Conservation (phyloP, 2,329 filamentous ascomycete genomes). For the Diplodia mutila region DNA sequence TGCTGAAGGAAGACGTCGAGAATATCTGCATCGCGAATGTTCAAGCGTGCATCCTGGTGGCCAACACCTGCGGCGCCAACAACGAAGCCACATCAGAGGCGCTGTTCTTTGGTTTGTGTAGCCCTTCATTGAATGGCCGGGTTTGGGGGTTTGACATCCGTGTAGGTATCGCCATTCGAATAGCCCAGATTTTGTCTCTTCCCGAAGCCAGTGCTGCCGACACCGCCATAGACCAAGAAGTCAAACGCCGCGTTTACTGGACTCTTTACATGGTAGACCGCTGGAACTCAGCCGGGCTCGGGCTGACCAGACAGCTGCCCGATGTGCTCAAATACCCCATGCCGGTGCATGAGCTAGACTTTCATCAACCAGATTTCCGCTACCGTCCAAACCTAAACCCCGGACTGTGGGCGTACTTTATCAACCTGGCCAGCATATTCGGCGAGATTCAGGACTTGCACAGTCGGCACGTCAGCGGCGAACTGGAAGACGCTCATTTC, state of each 20-base stretch:
- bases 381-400: slow-evolving; percentile 34
- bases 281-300: slow-evolving; percentile 45
- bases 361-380: slow-evolving; percentile 33
- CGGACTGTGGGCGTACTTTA: slow-evolving; percentile 48
- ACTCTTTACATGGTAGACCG: slow-evolving; percentile 48
- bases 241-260: slow-evolving; percentile 47
- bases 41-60: slow-evolving; percentile 48
- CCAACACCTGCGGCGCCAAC: slow-evolving; percentile 40
- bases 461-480: slow-evolving; percentile 34
- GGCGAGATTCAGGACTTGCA: slow-evolving; percentile 48
- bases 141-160: not conserved
- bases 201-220: slow-evolving; percentile 11
- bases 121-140: not conserved
- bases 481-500: slow-evolving; percentile 22
- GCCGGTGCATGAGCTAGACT: slow-evolving; percentile 45
- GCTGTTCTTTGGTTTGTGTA: slow-evolving; percentile 40
- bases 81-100: slow-evolving; percentile 43
- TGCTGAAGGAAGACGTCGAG: slow-evolving; percentile 37
- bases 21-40: slow-evolving; percentile 44
- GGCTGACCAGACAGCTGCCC: slow-evolving; percentile 40
- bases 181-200: slow-evolving; percentile 25
- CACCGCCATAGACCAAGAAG: slow-evolving; percentile 41
- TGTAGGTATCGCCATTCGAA: slow-evolving; percentile 27
- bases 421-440: slow-evolving; percentile 46
- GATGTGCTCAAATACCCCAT: slow-evolving; percentile 32